Conservation (phyloP, 2,329 filamentous ascomycete species). For the Calycina herbarum region DNA sequence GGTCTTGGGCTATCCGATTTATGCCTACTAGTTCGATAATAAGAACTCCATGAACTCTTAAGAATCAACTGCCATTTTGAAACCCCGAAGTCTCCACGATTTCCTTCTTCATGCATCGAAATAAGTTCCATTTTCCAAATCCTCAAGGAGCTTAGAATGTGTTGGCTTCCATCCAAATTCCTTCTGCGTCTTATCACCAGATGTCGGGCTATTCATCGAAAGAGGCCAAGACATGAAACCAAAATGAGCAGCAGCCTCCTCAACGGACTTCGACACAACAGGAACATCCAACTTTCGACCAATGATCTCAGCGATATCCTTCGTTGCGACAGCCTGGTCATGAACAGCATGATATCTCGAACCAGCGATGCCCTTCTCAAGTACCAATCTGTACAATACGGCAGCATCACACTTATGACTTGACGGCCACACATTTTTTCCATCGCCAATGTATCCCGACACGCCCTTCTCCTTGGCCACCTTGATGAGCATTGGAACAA, state of each 20-base stretch:
- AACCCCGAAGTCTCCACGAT: no score
- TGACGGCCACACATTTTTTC: slow-evolving; percentile 40
- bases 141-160: background rate
- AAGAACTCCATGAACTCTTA: no score
- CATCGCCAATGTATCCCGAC: slow-evolving; percentile 41
- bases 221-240: slow-evolving; percentile 31
- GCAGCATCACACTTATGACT: slow-evolving; percentile 43
- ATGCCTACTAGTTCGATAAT: no score
- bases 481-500: slow-evolving; percentile 34
- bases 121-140: background rate
- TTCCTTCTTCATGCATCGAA: background rate
- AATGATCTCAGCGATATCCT: slow-evolving; percentile 40
- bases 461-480: slow-evolving; percentile 36
- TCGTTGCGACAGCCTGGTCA: slow-evolving; percentile 39
- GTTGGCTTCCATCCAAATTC: slow-evolving; percentile 40
- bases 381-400: background rate
- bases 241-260: slow-evolving; percentile 37
- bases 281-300: slow-evolving; percentile 40
- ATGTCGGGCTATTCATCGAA: slow-evolving; percentile 36
- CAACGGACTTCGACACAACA: slow-evolving; percentile 31
- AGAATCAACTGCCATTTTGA: no score
- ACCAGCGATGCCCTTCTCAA: slow-evolving; percentile 40
- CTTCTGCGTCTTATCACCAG: slow-evolving; percentile 40
- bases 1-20: no score
- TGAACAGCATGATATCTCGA: slow-evolving; percentile 41